Percentiles rank a stretch among this genome's conserved stretches.
Conservation (phyloP, 179 eudicot genomes). For the Silene vulgaris region DNA sequence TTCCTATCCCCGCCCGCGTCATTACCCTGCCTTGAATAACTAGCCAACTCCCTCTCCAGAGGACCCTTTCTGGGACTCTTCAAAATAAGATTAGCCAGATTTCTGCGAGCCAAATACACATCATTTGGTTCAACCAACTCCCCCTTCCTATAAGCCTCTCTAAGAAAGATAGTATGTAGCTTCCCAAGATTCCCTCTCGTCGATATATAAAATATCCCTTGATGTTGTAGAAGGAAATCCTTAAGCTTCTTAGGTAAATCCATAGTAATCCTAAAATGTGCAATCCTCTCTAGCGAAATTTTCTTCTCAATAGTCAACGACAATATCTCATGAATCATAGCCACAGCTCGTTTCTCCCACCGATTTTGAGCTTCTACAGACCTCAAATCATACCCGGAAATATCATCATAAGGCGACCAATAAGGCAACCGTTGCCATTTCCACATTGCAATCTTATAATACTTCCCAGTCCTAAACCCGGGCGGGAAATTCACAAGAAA, state of each 20-base stretch:
- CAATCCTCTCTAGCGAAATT: conserved; percentile 43
- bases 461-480: conserved; percentile 40
- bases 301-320: conserved; percentile 45
- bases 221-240: conserved; percentile 40
- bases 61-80: conserved; percentile 34
- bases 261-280: conserved; percentile 34
- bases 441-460: conserved; percentile 44
- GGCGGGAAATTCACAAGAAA: conserved; percentile 37
- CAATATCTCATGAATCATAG: conserved; percentile 40
- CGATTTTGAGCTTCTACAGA: conserved; percentile 39
- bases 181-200: conserved; percentile 46
- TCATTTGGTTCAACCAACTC: conserved; percentile 39
- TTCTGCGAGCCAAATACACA: conserved; percentile 39
- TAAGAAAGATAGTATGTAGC: conserved; percentile 40
- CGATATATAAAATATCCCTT: conserved; percentile 42
- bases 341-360: conserved; percentile 40
- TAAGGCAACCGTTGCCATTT: conserved; percentile 47
- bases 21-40: conserved; percentile 22
- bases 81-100: conserved; percentile 31
- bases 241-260: conserved; percentile 40
- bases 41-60: conserved; percentile 32
- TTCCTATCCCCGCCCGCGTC: not conserved
- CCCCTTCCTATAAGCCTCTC: conserved; percentile 43
- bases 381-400: conserved; percentile 43
- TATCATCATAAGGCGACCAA: conserved; percentile 45